Evolutionary conservation across 2,329 filamentous ascomycete genomes (phyloP), one percentile per base, ranked within the genome.

Genomic region (Cytospora leucostoma): DNA sequence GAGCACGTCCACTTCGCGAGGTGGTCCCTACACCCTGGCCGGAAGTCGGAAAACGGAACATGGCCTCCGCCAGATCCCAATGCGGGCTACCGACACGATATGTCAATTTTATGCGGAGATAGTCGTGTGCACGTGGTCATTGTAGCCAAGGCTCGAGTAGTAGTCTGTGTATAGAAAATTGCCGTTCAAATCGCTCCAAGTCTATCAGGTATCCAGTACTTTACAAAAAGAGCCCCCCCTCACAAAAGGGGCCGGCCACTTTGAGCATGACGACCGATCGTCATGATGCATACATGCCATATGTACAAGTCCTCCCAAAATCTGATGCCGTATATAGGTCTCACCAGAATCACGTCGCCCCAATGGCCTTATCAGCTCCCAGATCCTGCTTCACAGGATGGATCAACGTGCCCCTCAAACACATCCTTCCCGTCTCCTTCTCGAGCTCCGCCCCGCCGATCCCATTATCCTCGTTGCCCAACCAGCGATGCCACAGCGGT

Each of bases 371-470:
- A 40, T 65, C 64, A 19, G 37, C 35, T 15, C 49, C 37, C 52
- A 65, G 51, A 33, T 75, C 74, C 21, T 63, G 65, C 75, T 90
- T 90, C 33, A 90, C 80, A 0, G 87, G 87, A 79, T 90, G 87
- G 66, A 89, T 73, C 62, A 90, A 71, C 79, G 88, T 84, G 15
- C 82, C 84, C 7, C 86, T 83, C 63, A 89, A 74, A 74, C 87
- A 90, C 85, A 90, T 87, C 64, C 87, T 79, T 27, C 68, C 71
- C 21, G 71, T 69, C n/a, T 69, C 62, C 7, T 61, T 64, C 54
- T 72, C 67, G 52, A 74, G 67, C 65, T 82, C 79, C 52, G 61
- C 66, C 1, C 85, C 85, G 34, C 85, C 85, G n/a, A 85, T 74
- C 12, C 74, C 79, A 15, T 77, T 81, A 68, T 87, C 84, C 65